Evolutionary conservation across 306 rosid genomes (phyloP).

Genomic region (Cotoneaster glaucophyllus): DNA sequence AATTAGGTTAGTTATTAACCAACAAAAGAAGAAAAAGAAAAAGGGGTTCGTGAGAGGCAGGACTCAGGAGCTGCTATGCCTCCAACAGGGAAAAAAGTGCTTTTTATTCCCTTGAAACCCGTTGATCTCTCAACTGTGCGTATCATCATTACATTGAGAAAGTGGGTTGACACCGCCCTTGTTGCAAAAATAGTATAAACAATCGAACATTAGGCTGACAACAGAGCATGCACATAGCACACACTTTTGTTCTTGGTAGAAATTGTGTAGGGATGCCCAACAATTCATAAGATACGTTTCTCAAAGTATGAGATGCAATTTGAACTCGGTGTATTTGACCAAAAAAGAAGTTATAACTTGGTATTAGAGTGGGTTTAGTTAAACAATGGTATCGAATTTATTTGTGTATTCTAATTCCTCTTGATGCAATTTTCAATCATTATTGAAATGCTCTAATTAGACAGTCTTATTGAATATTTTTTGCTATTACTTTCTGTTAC

Average conservation of each 20-base stretch:
- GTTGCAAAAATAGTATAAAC: neutral
- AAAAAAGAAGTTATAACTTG: neutral
- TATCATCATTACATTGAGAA: conserved; percentile 31
- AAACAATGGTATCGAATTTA: too few relatives aligned
- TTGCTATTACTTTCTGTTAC: too few relatives aligned
- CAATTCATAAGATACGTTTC: too few relatives aligned
- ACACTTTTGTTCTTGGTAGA: too few relatives aligned
- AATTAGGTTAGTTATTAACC: neutral
- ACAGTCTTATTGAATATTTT: too few relatives aligned
- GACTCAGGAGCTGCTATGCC: conserved; percentile 7
- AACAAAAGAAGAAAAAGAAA: neutral
- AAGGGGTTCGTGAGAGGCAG: conserved; percentile 2
- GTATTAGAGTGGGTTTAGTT: neutral
- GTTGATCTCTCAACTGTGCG: conserved; percentile 7
- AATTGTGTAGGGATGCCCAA: too few relatives aligned
- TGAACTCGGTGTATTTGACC: too few relatives aligned
- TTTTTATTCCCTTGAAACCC: conserved; percentile 12
- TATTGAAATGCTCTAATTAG: too few relatives aligned
- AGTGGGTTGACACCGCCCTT: conserved; percentile 28
- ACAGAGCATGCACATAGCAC: neutral
- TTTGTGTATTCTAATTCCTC: too few relatives aligned
- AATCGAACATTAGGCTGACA: neutral
- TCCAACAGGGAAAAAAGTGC: conserved; percentile 9
- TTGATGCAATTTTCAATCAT: too few relatives aligned
- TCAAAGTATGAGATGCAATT: too few relatives aligned